Percentiles rank a stretch among this genome's conserved stretches.
Evolutionary conservation across 192 early-diverging fungal genomes (phyloP).

Genomic region (Coemansia sp.): DNA sequence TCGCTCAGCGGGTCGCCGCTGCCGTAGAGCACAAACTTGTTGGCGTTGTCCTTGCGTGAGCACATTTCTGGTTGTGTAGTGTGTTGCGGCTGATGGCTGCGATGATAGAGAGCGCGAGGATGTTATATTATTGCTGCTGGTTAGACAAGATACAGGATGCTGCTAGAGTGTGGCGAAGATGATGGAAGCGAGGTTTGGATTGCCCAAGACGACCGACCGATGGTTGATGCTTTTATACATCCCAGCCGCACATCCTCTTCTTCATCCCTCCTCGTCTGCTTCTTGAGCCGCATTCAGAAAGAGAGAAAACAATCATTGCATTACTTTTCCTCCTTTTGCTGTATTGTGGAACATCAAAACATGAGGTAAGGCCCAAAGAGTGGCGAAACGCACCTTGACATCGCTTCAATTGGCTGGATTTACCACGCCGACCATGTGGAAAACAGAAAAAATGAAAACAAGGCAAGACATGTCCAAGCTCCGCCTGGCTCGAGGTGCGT

Average conservation of each 20-base stretch:
- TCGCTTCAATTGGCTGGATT: conserved; percentile 12
- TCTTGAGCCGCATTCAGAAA: background rate
- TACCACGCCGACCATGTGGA: conserved; percentile 14
- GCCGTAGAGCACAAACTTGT: background rate
- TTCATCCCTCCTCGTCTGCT: background rate
- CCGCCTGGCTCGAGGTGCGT: background rate
- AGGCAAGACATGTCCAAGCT: background rate
- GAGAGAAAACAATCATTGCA: background rate
- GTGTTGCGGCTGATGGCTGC: background rate
- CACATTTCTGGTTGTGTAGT: background rate
- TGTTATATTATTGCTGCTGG: no score
- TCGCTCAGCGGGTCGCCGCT: conserved; percentile 1
- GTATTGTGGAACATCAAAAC: background rate
- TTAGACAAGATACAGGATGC: no score
- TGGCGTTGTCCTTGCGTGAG: conserved; percentile 1
- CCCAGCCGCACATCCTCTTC: background rate
- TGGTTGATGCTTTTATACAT: background rate
- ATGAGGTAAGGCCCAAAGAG: no score
- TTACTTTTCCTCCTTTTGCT: background rate
- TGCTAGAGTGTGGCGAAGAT: background rate
- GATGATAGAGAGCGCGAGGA: no score
- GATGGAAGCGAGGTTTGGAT: background rate
- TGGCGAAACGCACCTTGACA: background rate
- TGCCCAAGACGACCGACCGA: background rate
- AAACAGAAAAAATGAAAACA: background rate